Evolutionary conservation across 768 basidiomycete genomes (phyloP), one percentile per base, ranked within the genome.

Genomic region (Daedaleopsis sinensis): DNA sequence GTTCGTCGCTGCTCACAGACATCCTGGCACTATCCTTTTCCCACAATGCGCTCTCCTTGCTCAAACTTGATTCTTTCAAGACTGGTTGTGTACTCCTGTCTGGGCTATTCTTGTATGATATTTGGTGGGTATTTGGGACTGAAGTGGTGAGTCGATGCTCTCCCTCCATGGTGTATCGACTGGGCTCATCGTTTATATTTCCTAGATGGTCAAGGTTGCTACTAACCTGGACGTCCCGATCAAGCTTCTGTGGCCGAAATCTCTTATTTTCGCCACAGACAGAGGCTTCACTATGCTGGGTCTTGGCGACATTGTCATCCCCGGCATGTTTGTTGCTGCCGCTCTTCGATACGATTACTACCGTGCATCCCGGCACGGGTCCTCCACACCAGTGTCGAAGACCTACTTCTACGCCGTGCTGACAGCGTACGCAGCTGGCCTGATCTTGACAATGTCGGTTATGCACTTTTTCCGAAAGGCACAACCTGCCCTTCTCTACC

Each of bases 61-160:
- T 98, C 66, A 90, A 88, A 72, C 74, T 98, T 36, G 96, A 98
- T 73, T 91, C 91, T 10, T 96, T 98, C 80, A 75, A 81, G 68
- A 97, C 96, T 16, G 96, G 94, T 8, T 82, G 82, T 43, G 84
- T 94, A 61, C 81, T 98, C 3, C 79, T 99, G 6, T 82, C 83
- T 3, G 94, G 93, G 5, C 78, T 99, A 23, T 94, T 98, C 76
- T 49, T 97, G 44, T 98, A 98, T 71, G 96, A 98, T 71, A 84
- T 97, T 43, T 96, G 89, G 84, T 97, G 93, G 93, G 94, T 96
- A 2, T 96, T 95, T 72, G 91, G 91, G 19, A 91, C 90, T 0
- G 83, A 87, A 68, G 91, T 94, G 74, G 91, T 91, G 72, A 71
- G 90, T 78, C 2, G 38, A n/a, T 63, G 52, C 19, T 52, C 46